Base-by-base conservation (phyloP, 2,329 filamentous ascomycete species). In the Cadophora gregata region DNA sequence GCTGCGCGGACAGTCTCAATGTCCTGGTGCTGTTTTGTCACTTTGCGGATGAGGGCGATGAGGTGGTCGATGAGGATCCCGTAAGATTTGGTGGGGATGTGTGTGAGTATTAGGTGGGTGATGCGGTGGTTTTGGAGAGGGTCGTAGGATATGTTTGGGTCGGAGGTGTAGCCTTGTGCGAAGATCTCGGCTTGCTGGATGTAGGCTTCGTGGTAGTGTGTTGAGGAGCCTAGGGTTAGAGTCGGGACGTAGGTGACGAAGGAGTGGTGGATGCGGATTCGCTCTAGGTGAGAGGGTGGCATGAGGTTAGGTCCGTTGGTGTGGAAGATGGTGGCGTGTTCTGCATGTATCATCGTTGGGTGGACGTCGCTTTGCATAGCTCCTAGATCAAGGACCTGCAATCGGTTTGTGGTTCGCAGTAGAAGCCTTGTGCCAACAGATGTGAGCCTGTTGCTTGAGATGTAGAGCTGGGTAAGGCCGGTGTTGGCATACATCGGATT, bases 41-140 rank as follows among this genome's bases (percentile, higher is more conserved):
- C 78, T 0, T 82, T 76, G 14, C 77, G 78, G 12, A 89, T 69
- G 55, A 89, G 86, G 0, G 69, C 64, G 1, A 80, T 74, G 4
- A 90, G 74, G n/a, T 76, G 79, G n/a, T 78, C 71, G 36, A 85
- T 80, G 16, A 88, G 67, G 5, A 80, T 80, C 0, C 86, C 86
- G 4, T 76, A 79, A 0, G 86, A 87, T 27, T 81, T 80, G 8
- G 84, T 80, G 0, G 87, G 87, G 3, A 89, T 79, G 31, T 80
- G 77, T 0, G 85, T 86, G 25, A 90, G 76, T 4, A 83, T 85
- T 27, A 90, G 71, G 0, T 82, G 84, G 12, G 75, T 76, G 25
- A 90, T 74, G 4, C 86, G 81, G 0, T 86, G 83, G 67, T 88
- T 89, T 77, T 84, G 82, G 59, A 87, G 82, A 0, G 87, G 87